Evolutionary conservation across 495 filamentous ascomycete genomes (phyloP).

Genomic region (Lepidopterella palustris): DNA sequence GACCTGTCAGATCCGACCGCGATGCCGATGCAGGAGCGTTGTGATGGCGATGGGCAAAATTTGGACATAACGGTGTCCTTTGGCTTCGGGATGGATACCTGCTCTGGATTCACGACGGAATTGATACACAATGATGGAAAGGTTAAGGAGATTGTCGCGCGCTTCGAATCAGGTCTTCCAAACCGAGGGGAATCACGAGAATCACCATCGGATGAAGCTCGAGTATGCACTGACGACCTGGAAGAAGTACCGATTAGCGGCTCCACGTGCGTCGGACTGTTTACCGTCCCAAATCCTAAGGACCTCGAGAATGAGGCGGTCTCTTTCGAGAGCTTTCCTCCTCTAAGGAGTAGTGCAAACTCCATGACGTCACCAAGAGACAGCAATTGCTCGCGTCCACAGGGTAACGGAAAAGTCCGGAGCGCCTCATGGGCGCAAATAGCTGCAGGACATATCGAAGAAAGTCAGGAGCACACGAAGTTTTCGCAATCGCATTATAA

Average conservation of each 20-base stretch:
- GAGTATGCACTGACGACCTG: neutral
- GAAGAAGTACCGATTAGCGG: neutral
- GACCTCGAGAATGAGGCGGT: neutral
- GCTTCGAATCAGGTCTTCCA: constrained; percentile 17
- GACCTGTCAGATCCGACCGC: no score
- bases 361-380: neutral
- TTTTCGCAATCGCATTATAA: neutral
- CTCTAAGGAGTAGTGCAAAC: neutral
- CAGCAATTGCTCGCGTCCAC: neutral
- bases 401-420: neutral
- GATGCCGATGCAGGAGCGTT: neutral
- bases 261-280: no score
- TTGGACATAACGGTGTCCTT: constrained; percentile 9
- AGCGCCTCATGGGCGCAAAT: neutral
- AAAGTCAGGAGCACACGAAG: neutral
- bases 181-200: neutral
- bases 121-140: constrained; percentile 24
- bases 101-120: constrained; percentile 13
- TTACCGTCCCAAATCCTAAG: neutral
- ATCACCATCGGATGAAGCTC: neutral
- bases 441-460: neutral
- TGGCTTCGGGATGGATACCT: constrained; percentile 8
- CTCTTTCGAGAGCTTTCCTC: neutral
- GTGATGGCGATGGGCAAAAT: neutral
- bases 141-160: constrained; percentile 25